These are phyloP conservation scores for Xylaria sp. DNA, from an alignment of 2,329 filamentous ascomycete species.

Conservation along the genomic window DNA sequence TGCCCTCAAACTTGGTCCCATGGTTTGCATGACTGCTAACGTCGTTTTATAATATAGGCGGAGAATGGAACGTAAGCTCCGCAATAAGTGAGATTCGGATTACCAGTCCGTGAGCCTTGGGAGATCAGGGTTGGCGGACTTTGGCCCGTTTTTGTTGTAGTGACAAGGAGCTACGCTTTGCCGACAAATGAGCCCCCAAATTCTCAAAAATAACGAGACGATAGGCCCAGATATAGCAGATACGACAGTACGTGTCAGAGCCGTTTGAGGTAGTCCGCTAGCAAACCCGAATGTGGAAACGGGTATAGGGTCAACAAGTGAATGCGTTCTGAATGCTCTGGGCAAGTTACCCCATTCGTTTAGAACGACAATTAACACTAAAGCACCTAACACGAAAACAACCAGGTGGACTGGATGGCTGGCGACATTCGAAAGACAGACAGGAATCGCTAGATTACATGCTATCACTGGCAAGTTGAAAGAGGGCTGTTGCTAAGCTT, in stretches of 20 bases:
- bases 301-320: constrained; percentile 7
- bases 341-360: constrained; percentile 16
- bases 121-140: constrained; percentile 7
- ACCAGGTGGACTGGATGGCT: neutral
- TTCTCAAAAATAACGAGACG: neutral
- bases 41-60: constrained; percentile 28
- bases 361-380: constrained; percentile 14
- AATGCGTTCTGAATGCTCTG: neutral
- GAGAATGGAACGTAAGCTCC: constrained; percentile 31
- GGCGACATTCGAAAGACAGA: constrained; percentile 6
- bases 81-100: constrained; percentile 22
- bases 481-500: constrained; percentile 12
- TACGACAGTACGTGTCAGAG: constrained; percentile 8
- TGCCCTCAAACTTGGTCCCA: constrained; percentile 41
- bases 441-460: constrained; percentile 26
- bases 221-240: neutral
- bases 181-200: neutral
- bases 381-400: constrained; percentile 20
- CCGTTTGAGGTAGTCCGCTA: constrained; percentile 8
- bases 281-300: constrained; percentile 10
- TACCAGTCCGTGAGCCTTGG: constrained; percentile 15
- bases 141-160: constrained; percentile 14
- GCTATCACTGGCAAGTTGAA: constrained; percentile 18
- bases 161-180: constrained; percentile 8
- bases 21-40: constrained; percentile 37